Base-by-base conservation (phyloP, 75 land plant species). In the Picea sitchensis region DNA sequence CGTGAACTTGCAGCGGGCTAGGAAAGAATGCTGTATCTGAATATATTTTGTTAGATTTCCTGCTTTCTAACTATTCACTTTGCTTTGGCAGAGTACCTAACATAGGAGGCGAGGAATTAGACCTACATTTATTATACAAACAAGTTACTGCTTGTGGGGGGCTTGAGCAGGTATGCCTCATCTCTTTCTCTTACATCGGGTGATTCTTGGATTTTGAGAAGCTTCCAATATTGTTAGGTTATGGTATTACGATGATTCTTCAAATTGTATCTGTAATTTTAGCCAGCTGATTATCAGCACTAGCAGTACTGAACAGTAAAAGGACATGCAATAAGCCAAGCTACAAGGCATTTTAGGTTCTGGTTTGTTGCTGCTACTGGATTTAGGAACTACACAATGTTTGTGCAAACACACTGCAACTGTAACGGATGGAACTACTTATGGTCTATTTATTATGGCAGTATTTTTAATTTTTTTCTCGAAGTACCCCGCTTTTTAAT, bases 21-120 rank as follows among this genome's bases (percentile, higher is more conserved):
- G 11, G 11, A 7, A 51, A 8, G 0, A 51, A 51, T 51, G 54
- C 9, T 8, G 9, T 51, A 51, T 51, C 54, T 9, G 54, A 51
- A 51, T 51, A 51, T 51, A 51, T 51, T 51, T 51, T 51, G 54
- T 71, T n/a, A 47, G 11, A n/a, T 44, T 71, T n/a, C 1, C n/a
- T 47, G 3, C 14, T 44, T n/a, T 18, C 51, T 71, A 44, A 71
- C 44, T 7, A 9, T 41, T 41, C 9, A 41, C 6, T 18, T 71
- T 71, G 2, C 7, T 7, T 44, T 44, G n/a, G 7, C 77, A 84
- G 86, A 36, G 73, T 73, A 14, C 85, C 86, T 30, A 82, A 74
- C 34, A 84, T 84, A 81, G 86, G 86, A 44, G 86, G 86, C 20
- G 83, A 61, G 41, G 79, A 82, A 59, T 76, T 84, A 41, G 85